phyloP scores from a whole-genome alignment of 2,329 filamentous ascomycete genomes.

The Thielaviopsis punctulata region DNA sequence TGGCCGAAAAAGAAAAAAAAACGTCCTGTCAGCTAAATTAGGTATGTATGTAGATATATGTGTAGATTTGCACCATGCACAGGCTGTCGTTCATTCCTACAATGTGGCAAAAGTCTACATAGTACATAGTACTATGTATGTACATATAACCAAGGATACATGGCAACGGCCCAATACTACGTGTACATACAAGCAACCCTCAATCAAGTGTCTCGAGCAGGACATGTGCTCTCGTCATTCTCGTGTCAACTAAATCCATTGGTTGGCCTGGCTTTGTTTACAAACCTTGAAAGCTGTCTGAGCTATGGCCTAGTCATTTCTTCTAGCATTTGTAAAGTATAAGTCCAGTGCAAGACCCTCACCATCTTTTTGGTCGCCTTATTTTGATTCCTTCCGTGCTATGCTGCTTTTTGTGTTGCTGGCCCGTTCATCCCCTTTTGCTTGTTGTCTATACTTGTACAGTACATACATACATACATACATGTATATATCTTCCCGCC shows the following conservation, averaged over 20 bases:
- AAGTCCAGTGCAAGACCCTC: no score
- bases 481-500: constrained; percentile 9
- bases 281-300: background rate
- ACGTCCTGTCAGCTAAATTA: background rate
- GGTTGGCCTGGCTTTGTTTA: background rate
- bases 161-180: no score
- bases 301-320: background rate
- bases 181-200: background rate
- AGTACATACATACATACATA: background rate
- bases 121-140: no score
- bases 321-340: background rate
- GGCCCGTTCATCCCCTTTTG: no score
- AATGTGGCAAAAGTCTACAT: no score
- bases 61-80: background rate
- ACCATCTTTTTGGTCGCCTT: no score
- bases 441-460: no score
- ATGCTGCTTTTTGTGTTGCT: no score
- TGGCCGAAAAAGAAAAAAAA: background rate
- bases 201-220: background rate
- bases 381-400: no score
- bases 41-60: background rate
- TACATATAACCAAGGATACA: no score
- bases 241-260: background rate
- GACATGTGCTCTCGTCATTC: background rate
- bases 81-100: no score